phyloP scores from a whole-genome alignment of 805 yeast species.

The Sungouiozyma intestinalis region DNA sequence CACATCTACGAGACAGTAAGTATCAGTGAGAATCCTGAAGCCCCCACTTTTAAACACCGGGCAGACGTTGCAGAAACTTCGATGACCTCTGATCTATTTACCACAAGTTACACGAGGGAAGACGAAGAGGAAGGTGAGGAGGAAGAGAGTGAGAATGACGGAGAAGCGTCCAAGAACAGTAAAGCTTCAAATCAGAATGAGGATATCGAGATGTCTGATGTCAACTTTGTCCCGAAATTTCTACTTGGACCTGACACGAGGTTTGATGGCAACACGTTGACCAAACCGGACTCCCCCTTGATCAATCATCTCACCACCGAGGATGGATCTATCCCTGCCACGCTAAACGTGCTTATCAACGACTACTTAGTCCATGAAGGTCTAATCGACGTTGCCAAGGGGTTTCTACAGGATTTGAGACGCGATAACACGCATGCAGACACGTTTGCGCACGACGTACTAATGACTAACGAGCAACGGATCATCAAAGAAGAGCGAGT shows the following conservation, averaged over 20 bases:
- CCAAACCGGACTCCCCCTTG: conserved; percentile 14
- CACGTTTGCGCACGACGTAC: conserved; percentile 3
- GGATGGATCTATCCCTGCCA: conserved; percentile 21
- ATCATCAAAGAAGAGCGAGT: conserved; percentile 29
- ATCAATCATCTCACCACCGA: conserved; percentile 17
- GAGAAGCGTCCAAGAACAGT: conserved; percentile 5
- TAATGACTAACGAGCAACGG: conserved; percentile 23
- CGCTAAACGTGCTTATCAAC: conserved; percentile 23
- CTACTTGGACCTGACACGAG: conserved; percentile 15
- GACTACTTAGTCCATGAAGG: conserved; percentile 52
- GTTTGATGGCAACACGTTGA: conserved; percentile 7
- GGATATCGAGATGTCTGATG: not conserved
- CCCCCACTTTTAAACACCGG: not conserved
- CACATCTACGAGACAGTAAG: conserved; percentile 17
- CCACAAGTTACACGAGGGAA: not conserved
- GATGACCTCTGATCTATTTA: not conserved
- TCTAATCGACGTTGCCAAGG: conserved; percentile 41
- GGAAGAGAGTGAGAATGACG: conserved; percentile 5
- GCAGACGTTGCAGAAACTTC: not conserved
- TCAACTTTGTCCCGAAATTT: conserved; percentile 3
- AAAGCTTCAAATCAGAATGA: not conserved
- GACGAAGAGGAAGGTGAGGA: conserved; percentile 5
- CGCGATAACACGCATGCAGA: conserved; percentile 10
- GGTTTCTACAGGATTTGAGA: conserved; percentile 38
- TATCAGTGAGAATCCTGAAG: not conserved